Conservation (phyloP, 2,329 filamentous ascomycete genomes). For the Apiospora malaysiana region DNA sequence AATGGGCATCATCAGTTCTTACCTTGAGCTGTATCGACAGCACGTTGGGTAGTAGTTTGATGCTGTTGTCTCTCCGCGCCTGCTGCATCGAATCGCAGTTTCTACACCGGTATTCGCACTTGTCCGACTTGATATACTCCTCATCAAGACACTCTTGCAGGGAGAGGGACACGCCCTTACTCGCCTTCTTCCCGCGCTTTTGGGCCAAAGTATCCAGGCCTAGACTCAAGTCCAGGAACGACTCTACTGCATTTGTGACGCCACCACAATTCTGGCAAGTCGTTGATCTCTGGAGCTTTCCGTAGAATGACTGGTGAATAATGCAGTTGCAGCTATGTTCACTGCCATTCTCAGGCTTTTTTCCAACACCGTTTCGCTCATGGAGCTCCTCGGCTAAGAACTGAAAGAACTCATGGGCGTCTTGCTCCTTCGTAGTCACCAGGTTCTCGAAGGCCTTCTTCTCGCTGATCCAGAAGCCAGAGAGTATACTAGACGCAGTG, state of each 20-base stretch:
- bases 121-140: slow-evolving; percentile 86
- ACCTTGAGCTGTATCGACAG: slow-evolving; percentile 93
- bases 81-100: slow-evolving; percentile 79
- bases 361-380: slow-evolving; percentile 76
- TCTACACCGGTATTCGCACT: slow-evolving; percentile 86
- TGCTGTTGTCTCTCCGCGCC: slow-evolving; percentile 82
- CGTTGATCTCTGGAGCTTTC: slow-evolving; percentile 87
- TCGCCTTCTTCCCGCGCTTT: slow-evolving; percentile 62
- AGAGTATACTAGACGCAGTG: slow-evolving; percentile 86
- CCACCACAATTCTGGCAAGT: slow-evolving; percentile 89
- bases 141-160: slow-evolving; percentile 79
- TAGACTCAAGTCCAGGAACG: slow-evolving; percentile 88
- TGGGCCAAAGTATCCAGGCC: slow-evolving; percentile 80
- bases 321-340: slow-evolving; percentile 82
- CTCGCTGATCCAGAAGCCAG: slow-evolving; percentile 88
- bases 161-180: slow-evolving; percentile 58
- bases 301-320: slow-evolving; percentile 93
- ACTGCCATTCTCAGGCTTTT: slow-evolving; percentile 63
- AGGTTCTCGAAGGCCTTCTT: slow-evolving; percentile 74
- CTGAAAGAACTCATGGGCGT: slow-evolving; percentile 96
- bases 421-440: slow-evolving; percentile 92
- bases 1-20: slow-evolving; percentile 30
- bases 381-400: slow-evolving; percentile 93
- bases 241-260: slow-evolving; percentile 81
- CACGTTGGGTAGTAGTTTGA: slow-evolving; percentile 86